Conservation (phyloP, 2,329 filamentous ascomycete genomes). For the Aspergillus versicolor region DNA sequence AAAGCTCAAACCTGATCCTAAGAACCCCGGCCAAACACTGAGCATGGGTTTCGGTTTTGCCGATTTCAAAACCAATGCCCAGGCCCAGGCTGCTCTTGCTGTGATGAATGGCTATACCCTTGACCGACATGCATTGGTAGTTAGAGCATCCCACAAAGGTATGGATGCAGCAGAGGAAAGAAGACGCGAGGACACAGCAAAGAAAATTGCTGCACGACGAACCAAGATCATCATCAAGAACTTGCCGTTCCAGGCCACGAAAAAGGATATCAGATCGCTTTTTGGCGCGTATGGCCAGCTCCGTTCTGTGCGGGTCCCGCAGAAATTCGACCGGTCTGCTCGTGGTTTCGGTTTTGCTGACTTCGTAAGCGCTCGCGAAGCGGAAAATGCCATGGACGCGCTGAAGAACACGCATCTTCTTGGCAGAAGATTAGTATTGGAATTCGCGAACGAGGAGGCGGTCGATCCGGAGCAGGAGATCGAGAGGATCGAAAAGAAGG, state of each 20-base stretch:
- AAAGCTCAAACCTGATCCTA: conserved; percentile 92
- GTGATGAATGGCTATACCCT: conserved; percentile 87
- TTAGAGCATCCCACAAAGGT: conserved; percentile 84
- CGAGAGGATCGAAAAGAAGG: conserved; percentile 94
- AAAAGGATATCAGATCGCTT: conserved; percentile 84
- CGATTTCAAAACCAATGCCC: conserved; percentile 75
- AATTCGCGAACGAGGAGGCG: conserved; percentile 85
- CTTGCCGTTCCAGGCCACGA: conserved; percentile 89
- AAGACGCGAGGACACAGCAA: conserved; percentile 76
- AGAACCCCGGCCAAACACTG: conserved; percentile 79
- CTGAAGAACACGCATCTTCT: conserved; percentile 90
- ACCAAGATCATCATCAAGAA: conserved; percentile 99
- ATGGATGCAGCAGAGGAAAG: conserved; percentile 85
- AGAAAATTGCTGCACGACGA: conserved; percentile 71
- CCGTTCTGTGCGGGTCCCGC: conserved; percentile 86
- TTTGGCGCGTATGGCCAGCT: conserved; percentile 91
- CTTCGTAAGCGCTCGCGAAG: conserved; percentile 88
- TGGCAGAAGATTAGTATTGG: conserved; percentile 82
- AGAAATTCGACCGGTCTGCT: conserved; percentile 86
- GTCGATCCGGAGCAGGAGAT: conserved; percentile 95
- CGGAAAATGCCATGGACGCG: conserved; percentile 84
- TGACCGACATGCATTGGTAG: conserved; percentile 81
- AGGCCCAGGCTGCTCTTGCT: conserved; percentile 75
- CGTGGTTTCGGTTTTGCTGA: conserved; percentile 97
- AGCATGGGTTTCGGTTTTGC: conserved; percentile 98